A percentile compares a stretch with the other conserved stretches of the same genome.
phyloP scores from a whole-genome alignment of 2,329 filamentous ascomycete species.

The Cadophora gregata region DNA sequence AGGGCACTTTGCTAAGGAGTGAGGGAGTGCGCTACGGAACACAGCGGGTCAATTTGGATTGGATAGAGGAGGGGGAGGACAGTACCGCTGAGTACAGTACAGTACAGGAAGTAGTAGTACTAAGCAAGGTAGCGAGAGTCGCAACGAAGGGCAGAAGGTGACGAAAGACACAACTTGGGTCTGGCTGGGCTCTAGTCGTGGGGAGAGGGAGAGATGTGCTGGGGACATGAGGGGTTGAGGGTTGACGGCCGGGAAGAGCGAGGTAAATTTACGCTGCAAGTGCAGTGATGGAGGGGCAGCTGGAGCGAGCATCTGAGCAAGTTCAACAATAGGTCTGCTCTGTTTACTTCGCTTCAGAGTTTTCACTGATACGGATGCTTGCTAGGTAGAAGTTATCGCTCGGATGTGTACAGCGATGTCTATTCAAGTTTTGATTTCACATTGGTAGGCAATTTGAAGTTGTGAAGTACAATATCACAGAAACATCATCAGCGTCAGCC shows the following conservation, averaged over 20 bases:
- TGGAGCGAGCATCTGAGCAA: background rate
- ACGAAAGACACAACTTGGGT: background rate
- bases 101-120: too few relatives aligned
- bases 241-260: background rate
- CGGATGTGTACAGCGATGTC: too few relatives aligned
- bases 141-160: background rate
- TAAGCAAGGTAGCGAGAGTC: background rate
- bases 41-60: background rate
- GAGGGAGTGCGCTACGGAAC: background rate
- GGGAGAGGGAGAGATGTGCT: background rate
- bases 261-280: background rate
- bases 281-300: background rate
- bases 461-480: background rate
- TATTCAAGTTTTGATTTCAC: too few relatives aligned
- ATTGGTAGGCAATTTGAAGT: background rate
- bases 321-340: background rate
- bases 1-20: too few relatives aligned
- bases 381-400: too few relatives aligned
- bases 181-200: background rate
- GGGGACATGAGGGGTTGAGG: background rate
- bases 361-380: background rate
- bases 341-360: background rate
- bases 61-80: background rate
- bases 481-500: slow-evolving; percentile 3
- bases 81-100: background rate